Conservation (phyloP, 768 basidiomycete genomes). For the Sporobolomyces roseus region DNA sequence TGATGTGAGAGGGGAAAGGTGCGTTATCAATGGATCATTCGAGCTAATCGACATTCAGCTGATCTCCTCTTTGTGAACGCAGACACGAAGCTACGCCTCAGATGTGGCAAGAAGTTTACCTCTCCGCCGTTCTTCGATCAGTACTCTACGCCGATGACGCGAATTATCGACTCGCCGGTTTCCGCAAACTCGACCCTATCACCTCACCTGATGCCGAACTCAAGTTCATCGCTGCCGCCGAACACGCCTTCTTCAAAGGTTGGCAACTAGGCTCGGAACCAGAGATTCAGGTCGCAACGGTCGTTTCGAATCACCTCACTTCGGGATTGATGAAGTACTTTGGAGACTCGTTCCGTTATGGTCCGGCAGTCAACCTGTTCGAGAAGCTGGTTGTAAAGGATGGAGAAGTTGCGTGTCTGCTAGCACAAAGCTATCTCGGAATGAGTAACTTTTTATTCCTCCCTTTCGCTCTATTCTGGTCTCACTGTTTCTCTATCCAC, state of each 20-base stretch:
- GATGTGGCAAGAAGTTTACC: constrained; percentile 96
- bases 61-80: not conserved
- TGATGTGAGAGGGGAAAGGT: constrained; percentile 91
- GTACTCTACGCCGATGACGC: constrained; percentile 96
- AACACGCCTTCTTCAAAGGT: constrained; percentile 81
- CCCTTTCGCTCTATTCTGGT: not conserved
- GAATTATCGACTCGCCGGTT: constrained; percentile 81
- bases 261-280: constrained; percentile 99
- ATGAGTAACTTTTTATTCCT: constrained; percentile 70
- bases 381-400: constrained; percentile 82
- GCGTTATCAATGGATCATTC: constrained; percentile 44
- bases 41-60: not conserved
- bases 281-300: constrained; percentile 94
- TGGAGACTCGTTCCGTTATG: constrained; percentile 71
- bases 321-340: constrained; percentile 96
- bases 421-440: constrained; percentile 87
- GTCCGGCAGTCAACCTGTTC: constrained; percentile 81
- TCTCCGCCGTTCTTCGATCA: constrained; percentile 83
- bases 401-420: constrained; percentile 79
- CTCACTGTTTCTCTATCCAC: not conserved
- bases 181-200: constrained; percentile 92
- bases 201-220: constrained; percentile 81
- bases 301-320: constrained; percentile 93
- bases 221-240: constrained; percentile 83
- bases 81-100: constrained; percentile 86